Percentiles rank a stretch among this genome's conserved stretches.
Evolutionary conservation across 345 rosid species (phyloP).

Genomic region (Trapa bicornis): DNA sequence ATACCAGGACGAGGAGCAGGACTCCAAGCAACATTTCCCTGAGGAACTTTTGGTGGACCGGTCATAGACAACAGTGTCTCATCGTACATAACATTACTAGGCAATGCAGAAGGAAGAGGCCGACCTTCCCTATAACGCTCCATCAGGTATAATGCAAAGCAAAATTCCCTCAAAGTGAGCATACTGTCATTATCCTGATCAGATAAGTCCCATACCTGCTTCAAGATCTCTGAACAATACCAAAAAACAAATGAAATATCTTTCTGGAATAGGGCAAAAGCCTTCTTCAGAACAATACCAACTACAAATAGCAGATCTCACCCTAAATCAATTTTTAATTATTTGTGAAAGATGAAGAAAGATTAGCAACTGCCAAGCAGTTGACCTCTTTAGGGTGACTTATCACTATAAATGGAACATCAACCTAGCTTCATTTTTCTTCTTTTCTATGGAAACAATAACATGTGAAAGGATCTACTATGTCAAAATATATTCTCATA

Average conservation of each 20-base stretch:
- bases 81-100: constrained; percentile 69
- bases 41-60: constrained; percentile 48
- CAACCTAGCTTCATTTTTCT: background rate
- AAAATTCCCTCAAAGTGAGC: constrained; percentile 97
- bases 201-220: constrained; percentile 97
- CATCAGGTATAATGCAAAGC: constrained; percentile 92
- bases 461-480: background rate
- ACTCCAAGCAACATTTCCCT: constrained; percentile 75
- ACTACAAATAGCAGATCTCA: background rate
- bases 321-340: background rate
- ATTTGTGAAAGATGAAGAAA: background rate
- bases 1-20: constrained; percentile 45
- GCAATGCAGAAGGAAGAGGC: constrained; percentile 73
- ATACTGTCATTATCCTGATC: constrained; percentile 98
- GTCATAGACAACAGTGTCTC: constrained; percentile 80
- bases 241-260: constrained; percentile 7
- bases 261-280: background rate
- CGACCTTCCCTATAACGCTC: constrained; percentile 92
- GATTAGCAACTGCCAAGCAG: background rate
- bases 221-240: constrained; percentile 61
- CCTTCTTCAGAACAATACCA: background rate
- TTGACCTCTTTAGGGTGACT: background rate
- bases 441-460: background rate
- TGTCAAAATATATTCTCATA: background rate
- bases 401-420: background rate